A percentile compares a stretch with the other conserved stretches of the same genome.
phyloP scores from a whole-genome alignment of 2,329 filamentous ascomycete species.

The Fusarium beomiforme region DNA sequence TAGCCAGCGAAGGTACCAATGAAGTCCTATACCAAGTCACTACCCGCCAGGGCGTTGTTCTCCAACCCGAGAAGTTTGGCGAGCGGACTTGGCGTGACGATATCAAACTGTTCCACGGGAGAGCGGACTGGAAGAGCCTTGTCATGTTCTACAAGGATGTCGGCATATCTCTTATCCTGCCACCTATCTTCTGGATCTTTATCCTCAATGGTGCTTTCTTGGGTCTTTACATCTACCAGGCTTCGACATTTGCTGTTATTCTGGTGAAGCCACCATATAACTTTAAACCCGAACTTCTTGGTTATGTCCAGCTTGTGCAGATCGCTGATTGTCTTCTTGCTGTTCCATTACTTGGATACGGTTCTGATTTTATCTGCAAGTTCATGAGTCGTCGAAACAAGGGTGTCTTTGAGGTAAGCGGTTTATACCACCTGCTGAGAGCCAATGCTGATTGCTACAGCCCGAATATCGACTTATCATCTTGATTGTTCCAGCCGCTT shows the following conservation, averaged over 20 bases:
- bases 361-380: background rate
- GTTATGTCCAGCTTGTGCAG: slow-evolving; percentile 6
- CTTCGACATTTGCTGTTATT: background rate
- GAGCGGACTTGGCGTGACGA: background rate
- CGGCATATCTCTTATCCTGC: background rate
- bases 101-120: background rate
- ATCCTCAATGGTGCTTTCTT: slow-evolving; percentile 12
- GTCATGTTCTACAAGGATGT: slow-evolving; percentile 2
- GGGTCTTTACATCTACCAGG: slow-evolving; percentile 11
- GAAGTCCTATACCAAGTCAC: slow-evolving; percentile 5
- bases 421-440: rapidly evolving
- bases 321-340: background rate
- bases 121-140: background rate
- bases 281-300: background rate
- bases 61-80: background rate
- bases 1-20: background rate
- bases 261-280: background rate
- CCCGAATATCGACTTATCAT: slow-evolving; percentile 5
- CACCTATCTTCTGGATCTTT: slow-evolving; percentile 9
- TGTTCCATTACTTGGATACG: background rate
- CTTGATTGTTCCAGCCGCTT: background rate
- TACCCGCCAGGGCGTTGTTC: slow-evolving; percentile 1
- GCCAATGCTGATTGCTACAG: background rate
- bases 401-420: background rate
- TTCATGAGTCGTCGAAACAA: slow-evolving; percentile 5